A percentile compares a stretch with the other conserved stretches of the same genome.
Evolutionary conservation across 2,329 filamentous ascomycete species (phyloP).

Genomic region (Leptographium lundbergii): DNA sequence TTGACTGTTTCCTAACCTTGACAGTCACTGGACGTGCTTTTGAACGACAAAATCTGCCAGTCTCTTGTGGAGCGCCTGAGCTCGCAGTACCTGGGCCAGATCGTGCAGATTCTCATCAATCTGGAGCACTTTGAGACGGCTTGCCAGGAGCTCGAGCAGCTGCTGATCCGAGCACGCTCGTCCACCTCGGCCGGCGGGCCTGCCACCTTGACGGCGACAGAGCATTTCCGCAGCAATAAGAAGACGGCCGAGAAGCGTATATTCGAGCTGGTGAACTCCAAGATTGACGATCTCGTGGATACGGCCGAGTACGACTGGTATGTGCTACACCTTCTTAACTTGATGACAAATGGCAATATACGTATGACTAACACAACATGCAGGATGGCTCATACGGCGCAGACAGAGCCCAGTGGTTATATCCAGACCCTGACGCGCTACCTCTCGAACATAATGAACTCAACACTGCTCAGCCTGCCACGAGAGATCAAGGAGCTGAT

Average conservation of each 20-base stretch:
- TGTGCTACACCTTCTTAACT: conserved; percentile 7
- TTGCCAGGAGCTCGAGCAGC: conserved; percentile 75
- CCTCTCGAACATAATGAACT: conserved; percentile 91
- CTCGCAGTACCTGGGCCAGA: conserved; percentile 92
- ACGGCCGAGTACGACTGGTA: conserved; percentile 95
- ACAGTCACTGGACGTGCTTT: conserved; percentile 83
- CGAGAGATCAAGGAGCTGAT: conserved; percentile 95
- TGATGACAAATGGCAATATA: neutral
- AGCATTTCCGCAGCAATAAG: conserved; percentile 78
- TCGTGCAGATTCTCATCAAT: conserved; percentile 97
- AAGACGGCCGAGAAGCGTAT: conserved; percentile 96
- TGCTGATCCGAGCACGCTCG: conserved; percentile 74
- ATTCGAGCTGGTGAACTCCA: conserved; percentile 95
- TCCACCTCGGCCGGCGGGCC: conserved; percentile 70
- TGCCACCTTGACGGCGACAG: conserved; percentile 68
- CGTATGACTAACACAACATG: neutral
- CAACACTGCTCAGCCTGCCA: conserved; percentile 82
- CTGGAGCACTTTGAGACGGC: conserved; percentile 93
- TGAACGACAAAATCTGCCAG: conserved; percentile 83
- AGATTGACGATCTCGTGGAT: conserved; percentile 94
- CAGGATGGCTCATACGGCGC: conserved; percentile 42
- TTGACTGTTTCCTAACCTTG: neutral
- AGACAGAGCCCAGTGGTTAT: conserved; percentile 73
- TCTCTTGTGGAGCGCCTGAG: conserved; percentile 77
- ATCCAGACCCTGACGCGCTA: conserved; percentile 93